phyloP scores from a whole-genome alignment of 2,329 filamentous ascomycete species.

The Phyllosticta citribraziliensis region DNA sequence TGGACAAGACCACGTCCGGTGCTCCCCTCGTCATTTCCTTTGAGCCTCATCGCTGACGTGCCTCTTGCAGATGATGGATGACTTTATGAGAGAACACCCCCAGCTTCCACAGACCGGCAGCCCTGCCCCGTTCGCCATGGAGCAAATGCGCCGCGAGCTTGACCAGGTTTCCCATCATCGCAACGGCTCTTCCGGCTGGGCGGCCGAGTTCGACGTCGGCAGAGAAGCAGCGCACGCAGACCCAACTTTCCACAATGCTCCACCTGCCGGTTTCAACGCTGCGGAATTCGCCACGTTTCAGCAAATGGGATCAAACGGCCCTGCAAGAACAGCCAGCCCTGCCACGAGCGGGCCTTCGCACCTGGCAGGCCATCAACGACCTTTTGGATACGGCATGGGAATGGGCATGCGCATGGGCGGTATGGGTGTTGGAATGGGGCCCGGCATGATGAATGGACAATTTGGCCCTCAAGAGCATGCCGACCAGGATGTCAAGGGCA shows the following conservation, averaged over 20 bases:
- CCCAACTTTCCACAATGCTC: constrained; percentile 51
- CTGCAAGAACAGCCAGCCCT: constrained; percentile 52
- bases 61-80: constrained; percentile 71
- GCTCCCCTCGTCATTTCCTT: neutral
- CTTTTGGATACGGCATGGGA: constrained; percentile 38
- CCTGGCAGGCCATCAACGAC: constrained; percentile 47
- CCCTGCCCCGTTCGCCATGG: constrained; percentile 53
- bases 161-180: constrained; percentile 44
- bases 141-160: constrained; percentile 55
- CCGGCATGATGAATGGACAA: constrained; percentile 28
- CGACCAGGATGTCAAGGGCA: constrained; percentile 63
- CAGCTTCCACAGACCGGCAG: constrained; percentile 46
- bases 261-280: constrained; percentile 52
- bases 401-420: constrained; percentile 42
- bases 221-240: constrained; percentile 55
- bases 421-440: constrained; percentile 33
- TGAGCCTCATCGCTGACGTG: neutral
- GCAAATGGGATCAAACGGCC: constrained; percentile 53
- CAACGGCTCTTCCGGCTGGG: constrained; percentile 50
- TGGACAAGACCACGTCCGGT: constrained; percentile 51
- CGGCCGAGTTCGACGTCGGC: constrained; percentile 53
- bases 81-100: constrained; percentile 73
- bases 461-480: constrained; percentile 34
- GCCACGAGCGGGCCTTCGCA: constrained; percentile 31
- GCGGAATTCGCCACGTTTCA: constrained; percentile 86